These are phyloP conservation scores for Neurospora sp. DNA, from an alignment of 495 filamentous ascomycete genomes.

Conservation along the genomic window DNA sequence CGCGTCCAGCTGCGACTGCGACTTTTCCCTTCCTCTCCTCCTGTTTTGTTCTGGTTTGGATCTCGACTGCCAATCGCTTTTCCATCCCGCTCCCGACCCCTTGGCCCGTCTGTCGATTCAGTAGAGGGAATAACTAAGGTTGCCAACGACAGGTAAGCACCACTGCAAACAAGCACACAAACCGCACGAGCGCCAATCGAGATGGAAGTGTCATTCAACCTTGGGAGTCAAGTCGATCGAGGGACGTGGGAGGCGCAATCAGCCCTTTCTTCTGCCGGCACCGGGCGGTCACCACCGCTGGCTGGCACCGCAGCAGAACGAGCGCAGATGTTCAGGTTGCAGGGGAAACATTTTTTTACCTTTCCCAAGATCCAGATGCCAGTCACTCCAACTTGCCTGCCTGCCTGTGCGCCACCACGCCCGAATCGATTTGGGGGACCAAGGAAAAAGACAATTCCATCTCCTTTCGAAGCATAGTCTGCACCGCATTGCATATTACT, in stretches of 20 bases:
- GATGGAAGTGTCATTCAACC: not conserved
- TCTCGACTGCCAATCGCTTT: not conserved
- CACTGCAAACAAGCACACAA: not conserved
- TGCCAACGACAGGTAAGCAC: not conserved
- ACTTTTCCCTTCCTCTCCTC: constrained; percentile 9
- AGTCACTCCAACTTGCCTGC: not conserved
- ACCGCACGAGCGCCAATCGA: not conserved
- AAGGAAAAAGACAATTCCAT: not conserved
- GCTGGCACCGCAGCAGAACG: not conserved
- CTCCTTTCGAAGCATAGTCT: not conserved
- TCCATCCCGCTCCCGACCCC: not conserved
- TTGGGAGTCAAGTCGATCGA: not conserved
- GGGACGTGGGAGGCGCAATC: not conserved
- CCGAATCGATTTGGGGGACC: constrained; percentile 6
- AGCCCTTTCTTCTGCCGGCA: not conserved
- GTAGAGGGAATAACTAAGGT: not conserved
- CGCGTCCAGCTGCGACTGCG: not conserved
- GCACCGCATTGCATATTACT: not conserved
- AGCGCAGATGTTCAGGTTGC: not conserved
- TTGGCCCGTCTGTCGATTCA: not conserved
- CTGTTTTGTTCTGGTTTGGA: constrained; percentile 2
- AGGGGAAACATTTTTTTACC: constrained; percentile 14
- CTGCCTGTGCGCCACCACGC: not conserved
- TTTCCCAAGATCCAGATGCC: constrained; percentile 3
- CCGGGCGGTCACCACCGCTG: not conserved